phyloP scores from a whole-genome alignment of 441 rosid species.

The Pelargonium hybrid region DNA sequence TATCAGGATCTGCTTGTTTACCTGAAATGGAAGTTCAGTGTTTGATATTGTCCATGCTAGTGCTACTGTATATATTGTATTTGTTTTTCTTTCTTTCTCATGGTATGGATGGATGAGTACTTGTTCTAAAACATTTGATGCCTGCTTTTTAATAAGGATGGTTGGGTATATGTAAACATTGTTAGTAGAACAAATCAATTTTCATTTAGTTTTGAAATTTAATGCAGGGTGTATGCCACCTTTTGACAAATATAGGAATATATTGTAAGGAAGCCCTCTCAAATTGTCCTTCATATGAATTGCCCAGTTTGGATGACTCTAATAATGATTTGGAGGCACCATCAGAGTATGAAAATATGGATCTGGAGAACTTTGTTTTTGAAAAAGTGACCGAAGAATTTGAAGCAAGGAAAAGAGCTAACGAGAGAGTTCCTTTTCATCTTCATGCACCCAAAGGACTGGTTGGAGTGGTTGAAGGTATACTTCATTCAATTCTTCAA shows the following conservation, averaged over 20 bases:
- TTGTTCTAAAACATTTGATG: background rate
- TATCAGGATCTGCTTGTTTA: no score
- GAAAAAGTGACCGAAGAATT: conserved; percentile 61
- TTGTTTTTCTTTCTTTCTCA: background rate
- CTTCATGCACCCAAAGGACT: conserved; percentile 60
- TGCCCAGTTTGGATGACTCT: conserved; percentile 41
- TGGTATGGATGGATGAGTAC: background rate
- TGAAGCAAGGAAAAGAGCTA: conserved; percentile 54
- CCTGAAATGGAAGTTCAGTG: no score
- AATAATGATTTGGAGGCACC: conserved; percentile 39
- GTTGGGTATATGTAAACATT: conserved; percentile 6
- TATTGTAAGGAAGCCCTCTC: conserved; percentile 66
- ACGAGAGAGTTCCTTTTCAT: conserved; percentile 59
- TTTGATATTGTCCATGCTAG: no score
- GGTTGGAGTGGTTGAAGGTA: conserved; percentile 71
- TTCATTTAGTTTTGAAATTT: conserved; percentile 13
- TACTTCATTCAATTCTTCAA: conserved; percentile 1
- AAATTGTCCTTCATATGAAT: conserved; percentile 34
- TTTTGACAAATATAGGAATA: conserved; percentile 55
- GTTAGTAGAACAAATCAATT: background rate
- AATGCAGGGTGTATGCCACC: conserved; percentile 81
- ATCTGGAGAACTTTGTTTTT: conserved; percentile 60
- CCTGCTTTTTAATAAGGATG: background rate
- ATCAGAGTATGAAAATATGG: conserved; percentile 76
- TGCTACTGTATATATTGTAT: background rate